These are phyloP conservation scores for Phoma sp. DNA, from an alignment of 2,329 filamentous ascomycete species.

Conservation along the genomic window DNA sequence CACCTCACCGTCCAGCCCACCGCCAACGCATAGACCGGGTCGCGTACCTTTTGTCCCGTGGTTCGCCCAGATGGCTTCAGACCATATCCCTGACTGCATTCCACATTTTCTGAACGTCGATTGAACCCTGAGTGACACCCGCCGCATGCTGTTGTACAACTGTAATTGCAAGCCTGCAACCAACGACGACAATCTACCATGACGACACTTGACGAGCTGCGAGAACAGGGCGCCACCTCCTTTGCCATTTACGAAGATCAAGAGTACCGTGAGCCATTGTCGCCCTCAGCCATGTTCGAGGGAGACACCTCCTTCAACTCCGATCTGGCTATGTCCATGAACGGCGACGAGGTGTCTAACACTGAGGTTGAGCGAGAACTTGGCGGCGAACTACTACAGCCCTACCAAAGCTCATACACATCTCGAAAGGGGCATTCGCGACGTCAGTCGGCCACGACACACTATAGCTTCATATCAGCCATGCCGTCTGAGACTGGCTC, in stretches of 20 bases:
- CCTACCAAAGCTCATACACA: constrained; percentile 44
- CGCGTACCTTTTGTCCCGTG: constrained; percentile 7
- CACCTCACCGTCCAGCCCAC: background rate
- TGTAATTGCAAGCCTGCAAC: constrained; percentile 5
- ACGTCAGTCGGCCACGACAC: constrained; percentile 37
- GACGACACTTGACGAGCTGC: constrained; percentile 42
- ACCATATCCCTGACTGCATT: constrained; percentile 15
- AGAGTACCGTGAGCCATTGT: constrained; percentile 38
- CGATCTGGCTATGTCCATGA: constrained; percentile 34
- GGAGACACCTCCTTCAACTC: constrained; percentile 43
- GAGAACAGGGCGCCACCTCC: constrained; percentile 38
- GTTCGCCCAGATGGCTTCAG: constrained; percentile 17
- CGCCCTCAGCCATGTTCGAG: constrained; percentile 41
- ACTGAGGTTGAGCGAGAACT: constrained; percentile 38
- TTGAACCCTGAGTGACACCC: constrained; percentile 26
- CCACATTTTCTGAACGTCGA: constrained; percentile 14
- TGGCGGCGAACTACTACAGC: constrained; percentile 30
- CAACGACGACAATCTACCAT: constrained; percentile 30
- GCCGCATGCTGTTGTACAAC: constrained; percentile 20
- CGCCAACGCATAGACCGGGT: constrained; percentile 29
- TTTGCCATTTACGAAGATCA: constrained; percentile 45
- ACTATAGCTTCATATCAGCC: constrained; percentile 45
- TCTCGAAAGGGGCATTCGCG: constrained; percentile 34
- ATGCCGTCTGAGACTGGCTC: constrained; percentile 47
- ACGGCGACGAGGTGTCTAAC: constrained; percentile 39